phyloP scores from a whole-genome alignment of 23 red algal species.

The Gracilaria gracilis region DNA sequence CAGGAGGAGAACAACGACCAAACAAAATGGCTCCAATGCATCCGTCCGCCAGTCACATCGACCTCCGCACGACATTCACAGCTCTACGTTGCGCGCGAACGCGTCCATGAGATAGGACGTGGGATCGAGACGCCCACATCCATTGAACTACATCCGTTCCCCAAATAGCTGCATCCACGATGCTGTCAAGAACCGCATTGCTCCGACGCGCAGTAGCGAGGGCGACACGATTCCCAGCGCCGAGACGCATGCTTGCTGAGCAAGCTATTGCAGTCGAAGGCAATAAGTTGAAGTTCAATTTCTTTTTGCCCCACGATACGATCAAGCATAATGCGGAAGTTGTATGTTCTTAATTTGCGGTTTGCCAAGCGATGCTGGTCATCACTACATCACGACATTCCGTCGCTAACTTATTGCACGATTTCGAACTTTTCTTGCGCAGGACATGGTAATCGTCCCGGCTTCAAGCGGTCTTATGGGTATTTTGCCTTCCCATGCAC shows the following conservation, averaged over 20 bases:
- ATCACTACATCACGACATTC: not conserved
- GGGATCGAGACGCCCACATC: not conserved
- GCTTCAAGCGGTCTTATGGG: conserved; percentile 94
- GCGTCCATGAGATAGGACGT: not conserved
- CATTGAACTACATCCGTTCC: not conserved
- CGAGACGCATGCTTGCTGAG: conserved; percentile 48
- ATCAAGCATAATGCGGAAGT: conserved; percentile 72
- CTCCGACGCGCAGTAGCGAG: conserved; percentile 16
- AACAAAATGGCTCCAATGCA: conserved; percentile 8
- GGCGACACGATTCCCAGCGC: conserved; percentile 21
- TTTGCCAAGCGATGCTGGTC: not conserved
- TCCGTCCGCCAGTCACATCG: not conserved
- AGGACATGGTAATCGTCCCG: conserved; percentile 94
- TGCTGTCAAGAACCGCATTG: conserved; percentile 44
- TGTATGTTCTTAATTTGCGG: conserved; percentile 40
- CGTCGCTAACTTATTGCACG: not conserved
- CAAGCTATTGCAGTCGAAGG: conserved; percentile 46
- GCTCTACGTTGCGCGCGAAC: not conserved
- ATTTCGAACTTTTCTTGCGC: not conserved
- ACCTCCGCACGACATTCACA: not conserved
- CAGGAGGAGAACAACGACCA: not conserved
- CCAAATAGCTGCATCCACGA: not conserved
- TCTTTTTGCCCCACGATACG: conserved; percentile 67
- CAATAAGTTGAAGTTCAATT: conserved; percentile 77
- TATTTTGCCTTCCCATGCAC: conserved; percentile 92